phyloP scores from a whole-genome alignment of 345 rosid species.

The Salix suchowensis region DNA sequence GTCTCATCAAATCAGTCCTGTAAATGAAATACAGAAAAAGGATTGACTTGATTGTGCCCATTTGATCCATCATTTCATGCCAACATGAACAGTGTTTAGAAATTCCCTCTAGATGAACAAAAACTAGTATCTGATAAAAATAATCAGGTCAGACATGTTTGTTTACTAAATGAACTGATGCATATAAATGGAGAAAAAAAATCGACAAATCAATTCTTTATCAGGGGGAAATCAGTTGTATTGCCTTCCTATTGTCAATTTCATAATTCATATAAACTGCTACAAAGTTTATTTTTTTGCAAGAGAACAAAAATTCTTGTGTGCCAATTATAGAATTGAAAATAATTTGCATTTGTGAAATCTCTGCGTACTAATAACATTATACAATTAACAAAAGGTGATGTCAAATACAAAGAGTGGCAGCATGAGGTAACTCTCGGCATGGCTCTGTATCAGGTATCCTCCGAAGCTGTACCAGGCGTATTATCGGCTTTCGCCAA shows the following conservation, averaged over 20 bases:
- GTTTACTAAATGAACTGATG: not conserved
- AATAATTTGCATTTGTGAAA: constrained; percentile 9
- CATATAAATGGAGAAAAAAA: not conserved
- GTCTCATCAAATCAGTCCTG: not conserved
- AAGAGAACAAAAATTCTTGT: not conserved
- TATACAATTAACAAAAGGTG: constrained; percentile 23
- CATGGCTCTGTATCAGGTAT: constrained; percentile 16
- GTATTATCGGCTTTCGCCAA: constrained; percentile 18
- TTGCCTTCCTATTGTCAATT: not conserved
- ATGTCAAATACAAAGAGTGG: constrained; percentile 19
- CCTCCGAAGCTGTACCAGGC: constrained; percentile 18
- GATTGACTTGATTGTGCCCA: not conserved
- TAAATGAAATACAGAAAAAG: not conserved
- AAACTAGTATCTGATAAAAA: not conserved
- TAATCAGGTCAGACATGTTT: too few species aligned
- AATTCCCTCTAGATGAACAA: not conserved
- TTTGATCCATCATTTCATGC: not conserved
- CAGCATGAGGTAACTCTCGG: not conserved
- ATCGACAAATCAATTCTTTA: not conserved
- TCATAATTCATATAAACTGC: not conserved
- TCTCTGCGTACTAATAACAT: constrained; percentile 1
- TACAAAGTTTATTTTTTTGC: not conserved
- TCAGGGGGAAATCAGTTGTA: not conserved
- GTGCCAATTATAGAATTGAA: not conserved
- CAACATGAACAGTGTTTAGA: not conserved